A percentile compares a stretch with the other conserved stretches of the same genome.
phyloP scores from a whole-genome alignment of 2,329 filamentous ascomycete genomes.

The Fusarium duplospermum region DNA sequence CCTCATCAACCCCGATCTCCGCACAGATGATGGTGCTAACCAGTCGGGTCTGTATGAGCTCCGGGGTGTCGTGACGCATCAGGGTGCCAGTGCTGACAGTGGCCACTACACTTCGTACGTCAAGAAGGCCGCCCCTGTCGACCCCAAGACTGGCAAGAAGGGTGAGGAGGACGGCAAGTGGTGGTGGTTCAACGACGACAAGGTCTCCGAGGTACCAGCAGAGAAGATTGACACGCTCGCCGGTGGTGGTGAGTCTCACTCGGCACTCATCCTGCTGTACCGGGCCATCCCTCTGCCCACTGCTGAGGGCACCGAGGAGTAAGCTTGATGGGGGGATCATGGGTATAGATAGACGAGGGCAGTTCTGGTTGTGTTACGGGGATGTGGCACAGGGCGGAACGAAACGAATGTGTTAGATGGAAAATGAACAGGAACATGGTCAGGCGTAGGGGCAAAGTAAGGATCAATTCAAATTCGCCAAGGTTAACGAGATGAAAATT shows the following conservation, averaged over 20 bases:
- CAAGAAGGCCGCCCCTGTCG: slow-evolving; percentile 84
- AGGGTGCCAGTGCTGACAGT: slow-evolving; percentile 95
- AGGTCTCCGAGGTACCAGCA: slow-evolving; percentile 88
- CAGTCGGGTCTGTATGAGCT: slow-evolving; percentile 96
- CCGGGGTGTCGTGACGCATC: slow-evolving; percentile 93
- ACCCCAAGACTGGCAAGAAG: slow-evolving; percentile 80
- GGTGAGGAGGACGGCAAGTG: slow-evolving; percentile 91
- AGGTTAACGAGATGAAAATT: slow-evolving; percentile 6
- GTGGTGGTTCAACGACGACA: slow-evolving; percentile 99
- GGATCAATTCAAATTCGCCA: slow-evolving; percentile 28
- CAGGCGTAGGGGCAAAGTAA: slow-evolving; percentile 35
- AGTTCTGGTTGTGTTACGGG: neutral
- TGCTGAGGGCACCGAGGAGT: slow-evolving; percentile 58
- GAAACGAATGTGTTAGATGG: slow-evolving; percentile 19
- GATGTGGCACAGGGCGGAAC: neutral
- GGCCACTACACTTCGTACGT: slow-evolving; percentile 98
- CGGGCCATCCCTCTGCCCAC: slow-evolving; percentile 76
- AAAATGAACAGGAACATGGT: slow-evolving; percentile 18
- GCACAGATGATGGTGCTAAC: slow-evolving; percentile 84
- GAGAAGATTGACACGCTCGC: slow-evolving; percentile 93
- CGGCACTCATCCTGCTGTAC: slow-evolving; percentile 84
- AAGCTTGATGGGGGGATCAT: slow-evolving; percentile 4
- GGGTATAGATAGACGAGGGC: neutral
- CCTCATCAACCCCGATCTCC: slow-evolving; percentile 79
- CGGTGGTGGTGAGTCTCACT: slow-evolving; percentile 90